Evolutionary conservation across 73 alveolate species (phyloP).

Genomic region (Paramecium caudatum): DNA sequence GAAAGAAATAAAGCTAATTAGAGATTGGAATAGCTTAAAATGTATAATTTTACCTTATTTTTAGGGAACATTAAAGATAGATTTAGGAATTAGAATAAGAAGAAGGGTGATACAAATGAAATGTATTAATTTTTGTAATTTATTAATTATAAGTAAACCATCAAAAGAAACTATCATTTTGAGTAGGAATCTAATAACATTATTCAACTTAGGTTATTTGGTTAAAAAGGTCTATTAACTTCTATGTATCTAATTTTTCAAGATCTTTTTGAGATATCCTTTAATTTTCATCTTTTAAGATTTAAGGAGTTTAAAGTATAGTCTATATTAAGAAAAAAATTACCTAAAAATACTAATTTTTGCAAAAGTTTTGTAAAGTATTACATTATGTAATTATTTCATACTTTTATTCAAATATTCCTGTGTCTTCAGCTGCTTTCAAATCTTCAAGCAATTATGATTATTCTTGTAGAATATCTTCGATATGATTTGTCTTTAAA

Average conservation of each 20-base stretch:
- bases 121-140: too few species aligned
- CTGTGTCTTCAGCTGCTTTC: constrained; percentile 11
- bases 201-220: neutral
- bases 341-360: neutral
- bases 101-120: too few species aligned
- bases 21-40: neutral
- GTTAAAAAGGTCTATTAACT: neutral
- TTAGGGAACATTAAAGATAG: constrained; percentile 47
- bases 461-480: neutral
- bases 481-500: neutral
- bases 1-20: constrained; percentile 50
- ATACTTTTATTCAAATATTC: neutral
- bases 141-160: neutral
- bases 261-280: neutral
- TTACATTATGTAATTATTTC: neutral
- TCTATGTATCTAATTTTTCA: neutral
- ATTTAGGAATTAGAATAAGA: neutral
- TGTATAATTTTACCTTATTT: neutral
- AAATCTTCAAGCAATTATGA: neutral
- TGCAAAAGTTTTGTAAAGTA: neutral
- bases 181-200: too few species aligned
- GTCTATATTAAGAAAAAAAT: too few species aligned
- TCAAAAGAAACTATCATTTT: neutral
- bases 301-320: neutral
- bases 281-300: neutral